phyloP scores from a whole-genome alignment of 345 rosid genomes.

The Corchorus capsularis region DNA sequence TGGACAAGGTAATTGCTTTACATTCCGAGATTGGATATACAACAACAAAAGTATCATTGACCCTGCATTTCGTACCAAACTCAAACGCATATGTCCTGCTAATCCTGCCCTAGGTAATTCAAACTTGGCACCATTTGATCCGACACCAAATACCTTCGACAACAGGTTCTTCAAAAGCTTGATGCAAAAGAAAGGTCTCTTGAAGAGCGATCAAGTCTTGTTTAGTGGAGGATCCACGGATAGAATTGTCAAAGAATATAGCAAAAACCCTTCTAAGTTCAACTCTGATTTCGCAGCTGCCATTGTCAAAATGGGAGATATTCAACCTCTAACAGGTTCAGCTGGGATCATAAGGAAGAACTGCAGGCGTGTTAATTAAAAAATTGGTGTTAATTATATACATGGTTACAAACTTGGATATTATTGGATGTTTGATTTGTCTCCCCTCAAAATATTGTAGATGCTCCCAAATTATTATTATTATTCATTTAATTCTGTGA shows the following conservation, averaged over 20 bases:
- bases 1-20: conserved; percentile 56
- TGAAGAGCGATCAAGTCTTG: conserved; percentile 42
- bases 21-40: conserved; percentile 49
- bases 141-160: conserved; percentile 56
- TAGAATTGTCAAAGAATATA: conserved; percentile 43
- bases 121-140: conserved; percentile 44
- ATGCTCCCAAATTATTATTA: too few species aligned
- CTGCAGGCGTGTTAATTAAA: conserved; percentile 36
- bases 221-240: conserved; percentile 39
- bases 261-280: conserved; percentile 32
- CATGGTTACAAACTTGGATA: too few species aligned
- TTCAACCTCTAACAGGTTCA: conserved; percentile 39
- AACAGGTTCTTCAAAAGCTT: conserved; percentile 57
- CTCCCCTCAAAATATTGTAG: too few species aligned
- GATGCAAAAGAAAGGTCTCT: conserved; percentile 55
- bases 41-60: conserved; percentile 45
- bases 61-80: conserved; percentile 44
- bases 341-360: conserved; percentile 40
- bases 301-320: conserved; percentile 55
- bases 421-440: too few species aligned
- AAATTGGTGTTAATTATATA: too few species aligned
- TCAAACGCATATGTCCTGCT: conserved; percentile 41
- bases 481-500: too few species aligned
- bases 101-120: conserved; percentile 21
- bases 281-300: conserved; percentile 41